phyloP scores from a whole-genome alignment of 2,329 filamentous ascomycete genomes.

The Microdochium bolleyi region DNA sequence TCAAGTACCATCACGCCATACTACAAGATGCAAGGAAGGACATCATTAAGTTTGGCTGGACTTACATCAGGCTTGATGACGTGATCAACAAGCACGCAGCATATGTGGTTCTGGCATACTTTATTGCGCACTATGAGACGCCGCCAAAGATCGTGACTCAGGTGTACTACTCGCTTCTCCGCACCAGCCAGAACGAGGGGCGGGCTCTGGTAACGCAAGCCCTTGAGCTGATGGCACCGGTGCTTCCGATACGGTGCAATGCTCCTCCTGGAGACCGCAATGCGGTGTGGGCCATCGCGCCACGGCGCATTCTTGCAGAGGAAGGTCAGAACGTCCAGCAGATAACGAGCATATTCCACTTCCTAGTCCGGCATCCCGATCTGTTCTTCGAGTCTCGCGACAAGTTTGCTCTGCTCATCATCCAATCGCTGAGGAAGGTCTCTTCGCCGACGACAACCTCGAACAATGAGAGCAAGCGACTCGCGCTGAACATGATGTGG shows the following conservation, averaged over 20 bases:
- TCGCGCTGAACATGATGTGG: constrained; percentile 84
- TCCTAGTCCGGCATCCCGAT: constrained; percentile 84
- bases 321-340: constrained; percentile 94
- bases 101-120: constrained; percentile 95
- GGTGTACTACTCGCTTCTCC: constrained; percentile 84
- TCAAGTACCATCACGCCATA: constrained; percentile 87
- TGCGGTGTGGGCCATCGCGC: constrained; percentile 82
- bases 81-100: constrained; percentile 98
- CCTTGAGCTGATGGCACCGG: constrained; percentile 88
- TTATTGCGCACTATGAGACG: constrained; percentile 94
- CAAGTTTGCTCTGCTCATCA: constrained; percentile 82
- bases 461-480: constrained; percentile 82
- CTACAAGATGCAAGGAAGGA: constrained; percentile 92
- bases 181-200: constrained; percentile 92
- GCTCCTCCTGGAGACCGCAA: constrained; percentile 61
- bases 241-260: constrained; percentile 77
- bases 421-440: constrained; percentile 82
- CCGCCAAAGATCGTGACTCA: constrained; percentile 93
- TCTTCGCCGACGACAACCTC: constrained; percentile 76
- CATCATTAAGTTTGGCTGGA: constrained; percentile 99
- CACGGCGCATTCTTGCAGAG: constrained; percentile 83
- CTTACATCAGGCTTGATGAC: constrained; percentile 95
- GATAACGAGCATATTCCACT: constrained; percentile 95
- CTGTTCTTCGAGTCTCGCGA: constrained; percentile 94
- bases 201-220: constrained; percentile 88